Evolutionary conservation across 2,329 filamentous ascomycete species (phyloP).

Genomic region (Pseudocercospora ulei): DNA sequence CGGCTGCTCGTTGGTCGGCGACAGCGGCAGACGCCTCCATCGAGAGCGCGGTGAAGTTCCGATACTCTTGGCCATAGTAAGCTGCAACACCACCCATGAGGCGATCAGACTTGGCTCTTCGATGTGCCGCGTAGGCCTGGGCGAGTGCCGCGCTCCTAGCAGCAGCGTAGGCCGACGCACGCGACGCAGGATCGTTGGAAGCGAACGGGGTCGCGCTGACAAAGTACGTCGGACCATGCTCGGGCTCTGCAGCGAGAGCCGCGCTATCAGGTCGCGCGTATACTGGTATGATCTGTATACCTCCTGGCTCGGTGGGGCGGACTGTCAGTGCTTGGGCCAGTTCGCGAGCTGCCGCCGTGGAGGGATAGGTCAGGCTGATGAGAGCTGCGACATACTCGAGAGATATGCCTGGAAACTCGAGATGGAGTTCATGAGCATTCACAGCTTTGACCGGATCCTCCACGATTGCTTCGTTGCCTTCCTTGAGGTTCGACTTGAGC

Average conservation of each 20-base stretch:
- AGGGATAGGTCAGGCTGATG: constrained; percentile 49
- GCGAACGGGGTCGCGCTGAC: neutral
- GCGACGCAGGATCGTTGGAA: constrained; percentile 21
- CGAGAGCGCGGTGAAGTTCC: constrained; percentile 52
- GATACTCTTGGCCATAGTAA: constrained; percentile 63
- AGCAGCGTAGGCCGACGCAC: constrained; percentile 34
- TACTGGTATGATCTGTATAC: constrained; percentile 43
- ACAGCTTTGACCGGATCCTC: constrained; percentile 22
- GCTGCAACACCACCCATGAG: constrained; percentile 65
- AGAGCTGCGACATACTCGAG: constrained; percentile 45
- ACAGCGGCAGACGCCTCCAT: constrained; percentile 53
- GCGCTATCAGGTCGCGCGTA: constrained; percentile 39
- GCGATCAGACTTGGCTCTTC: constrained; percentile 57
- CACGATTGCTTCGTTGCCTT: constrained; percentile 13
- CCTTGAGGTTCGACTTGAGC: constrained; percentile 35
- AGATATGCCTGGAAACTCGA: constrained; percentile 48
- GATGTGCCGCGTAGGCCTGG: constrained; percentile 51
- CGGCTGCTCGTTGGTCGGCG: constrained; percentile 60
- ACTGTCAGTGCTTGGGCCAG: constrained; percentile 48
- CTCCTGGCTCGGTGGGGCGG: constrained; percentile 33
- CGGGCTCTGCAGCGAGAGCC: constrained; percentile 16
- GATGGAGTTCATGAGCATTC: constrained; percentile 46
- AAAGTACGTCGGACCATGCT: constrained; percentile 6
- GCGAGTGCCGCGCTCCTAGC: constrained; percentile 46
- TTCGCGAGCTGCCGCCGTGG: constrained; percentile 50